These are phyloP conservation scores for Ceratocystis diversiconidia DNA, from an alignment of 2,329 filamentous ascomycete genomes.

Conservation along the genomic window DNA sequence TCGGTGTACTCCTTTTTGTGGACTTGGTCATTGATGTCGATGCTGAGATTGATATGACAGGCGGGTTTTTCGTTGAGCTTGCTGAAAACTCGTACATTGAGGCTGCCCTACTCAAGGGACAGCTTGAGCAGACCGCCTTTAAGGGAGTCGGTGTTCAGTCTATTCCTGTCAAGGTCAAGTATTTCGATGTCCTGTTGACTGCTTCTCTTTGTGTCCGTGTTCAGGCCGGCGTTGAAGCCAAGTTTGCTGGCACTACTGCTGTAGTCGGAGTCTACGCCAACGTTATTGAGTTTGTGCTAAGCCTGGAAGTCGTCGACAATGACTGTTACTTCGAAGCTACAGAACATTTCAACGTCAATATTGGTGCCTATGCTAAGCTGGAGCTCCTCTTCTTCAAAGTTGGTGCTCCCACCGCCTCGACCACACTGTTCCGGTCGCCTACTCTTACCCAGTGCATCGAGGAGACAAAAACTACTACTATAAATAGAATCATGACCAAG, in stretches of 20 bases:
- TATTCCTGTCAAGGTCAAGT: slow-evolving; percentile 34
- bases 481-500: background rate
- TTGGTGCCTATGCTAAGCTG: slow-evolving; percentile 28
- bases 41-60: slow-evolving; percentile 36
- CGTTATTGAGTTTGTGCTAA: slow-evolving; percentile 38
- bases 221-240: slow-evolving; percentile 30
- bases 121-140: slow-evolving; percentile 34
- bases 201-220: slow-evolving; percentile 38
- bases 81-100: slow-evolving; percentile 30
- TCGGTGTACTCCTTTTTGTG: slow-evolving; percentile 35
- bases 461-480: slow-evolving; percentile 12
- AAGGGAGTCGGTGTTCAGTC: slow-evolving; percentile 29
- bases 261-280: slow-evolving; percentile 36
- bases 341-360: slow-evolving; percentile 29
- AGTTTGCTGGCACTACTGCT: slow-evolving; percentile 30
- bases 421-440: slow-evolving; percentile 28
- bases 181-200: slow-evolving; percentile 33
- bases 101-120: slow-evolving; percentile 31
- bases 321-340: slow-evolving; percentile 26
- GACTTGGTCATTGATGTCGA: slow-evolving; percentile 38
- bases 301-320: slow-evolving; percentile 26
- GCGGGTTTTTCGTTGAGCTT: slow-evolving; percentile 38
- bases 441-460: slow-evolving; percentile 27
- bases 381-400: slow-evolving; percentile 28
- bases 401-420: slow-evolving; percentile 30